Conservation (phyloP, 2,329 filamentous ascomycete genomes). For the Xylariaceae sp. region DNA sequence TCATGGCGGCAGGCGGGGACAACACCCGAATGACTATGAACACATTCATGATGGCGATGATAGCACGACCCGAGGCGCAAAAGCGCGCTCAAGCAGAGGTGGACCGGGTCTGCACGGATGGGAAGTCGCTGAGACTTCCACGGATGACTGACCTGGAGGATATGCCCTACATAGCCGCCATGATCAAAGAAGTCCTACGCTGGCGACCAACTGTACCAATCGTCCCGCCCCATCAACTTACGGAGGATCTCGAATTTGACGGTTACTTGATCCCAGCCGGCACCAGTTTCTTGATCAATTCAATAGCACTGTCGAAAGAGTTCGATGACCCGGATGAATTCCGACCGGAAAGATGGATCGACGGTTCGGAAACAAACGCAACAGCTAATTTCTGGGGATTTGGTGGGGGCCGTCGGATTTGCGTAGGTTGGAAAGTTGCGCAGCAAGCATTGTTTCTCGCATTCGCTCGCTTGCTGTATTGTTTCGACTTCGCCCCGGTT, state of each 20-base stretch:
- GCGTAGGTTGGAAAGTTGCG: constrained; percentile 14
- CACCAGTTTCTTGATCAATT: constrained; percentile 33
- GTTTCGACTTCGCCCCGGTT: constrained; percentile 11
- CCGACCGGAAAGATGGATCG: constrained; percentile 33
- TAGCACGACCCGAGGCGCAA: constrained; percentile 18
- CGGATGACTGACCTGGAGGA: constrained; percentile 24
- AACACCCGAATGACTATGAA: constrained; percentile 34
- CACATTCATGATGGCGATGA: constrained; percentile 33
- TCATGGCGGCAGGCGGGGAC: constrained; percentile 36
- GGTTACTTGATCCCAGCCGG: constrained; percentile 24
- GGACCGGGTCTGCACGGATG: constrained; percentile 13
- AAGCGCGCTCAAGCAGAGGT: constrained; percentile 6
- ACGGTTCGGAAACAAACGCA: not conserved
- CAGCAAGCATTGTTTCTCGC: constrained; percentile 6
- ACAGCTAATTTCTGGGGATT: constrained; percentile 13
- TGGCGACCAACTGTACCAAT: constrained; percentile 18
- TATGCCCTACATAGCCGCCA: constrained; percentile 24
- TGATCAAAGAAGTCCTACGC: constrained; percentile 17
- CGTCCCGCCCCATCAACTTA: constrained; percentile 17
- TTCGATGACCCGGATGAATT: constrained; percentile 30
- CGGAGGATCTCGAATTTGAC: constrained; percentile 15
- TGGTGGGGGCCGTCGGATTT: constrained; percentile 11
- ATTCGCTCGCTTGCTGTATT: constrained; percentile 13
- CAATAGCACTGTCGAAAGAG: constrained; percentile 22
- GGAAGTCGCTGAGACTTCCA: constrained; percentile 11